These are phyloP conservation scores for Clitopilus passeckerianus DNA, from an alignment of 768 basidiomycete genomes.

Conservation along the genomic window DNA sequence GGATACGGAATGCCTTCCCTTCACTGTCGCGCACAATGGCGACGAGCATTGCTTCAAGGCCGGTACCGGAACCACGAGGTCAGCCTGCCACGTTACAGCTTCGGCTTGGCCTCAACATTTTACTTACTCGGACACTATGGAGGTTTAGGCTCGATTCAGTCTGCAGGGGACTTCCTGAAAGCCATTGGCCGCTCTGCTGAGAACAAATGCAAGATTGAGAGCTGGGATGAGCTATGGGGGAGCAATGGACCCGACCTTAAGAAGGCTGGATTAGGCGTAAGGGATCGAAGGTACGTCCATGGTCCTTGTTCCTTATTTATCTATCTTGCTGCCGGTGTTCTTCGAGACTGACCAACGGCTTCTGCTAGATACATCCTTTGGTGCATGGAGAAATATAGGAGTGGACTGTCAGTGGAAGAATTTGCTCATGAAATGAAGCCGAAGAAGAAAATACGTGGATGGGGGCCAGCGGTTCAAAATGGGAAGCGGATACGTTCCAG, in stretches of 20 bases:
- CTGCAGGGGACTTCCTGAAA: conserved; percentile 62
- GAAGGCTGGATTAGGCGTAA: conserved; percentile 58
- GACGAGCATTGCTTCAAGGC: background rate
- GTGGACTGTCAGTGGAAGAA: conserved; percentile 43
- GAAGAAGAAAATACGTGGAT: conserved; percentile 78
- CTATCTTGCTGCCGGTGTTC: no score
- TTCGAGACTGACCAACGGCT: conserved; percentile 1
- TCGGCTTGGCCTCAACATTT: background rate
- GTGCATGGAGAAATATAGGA: conserved; percentile 79
- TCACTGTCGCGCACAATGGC: background rate
- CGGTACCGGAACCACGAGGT: background rate
- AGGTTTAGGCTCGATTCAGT: background rate
- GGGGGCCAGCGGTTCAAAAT: conserved; percentile 71
- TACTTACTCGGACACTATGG: background rate
- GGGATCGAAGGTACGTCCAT: conserved; percentile 61
- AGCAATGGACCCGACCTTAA: conserved; percentile 52
- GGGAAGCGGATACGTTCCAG: conserved; percentile 73
- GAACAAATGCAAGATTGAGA: conserved; percentile 55
- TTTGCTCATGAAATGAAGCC: conserved; percentile 64
- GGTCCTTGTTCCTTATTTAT: background rate
- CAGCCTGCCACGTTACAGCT: background rate
- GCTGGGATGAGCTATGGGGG: conserved; percentile 75
- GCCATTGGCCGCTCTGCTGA: conserved; percentile 69
- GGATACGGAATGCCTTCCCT: background rate
- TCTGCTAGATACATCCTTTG: conserved; percentile 70